Evolutionary conservation across 163 green algal species (phyloP).

Genomic region (Scenedesmus sp.): DNA sequence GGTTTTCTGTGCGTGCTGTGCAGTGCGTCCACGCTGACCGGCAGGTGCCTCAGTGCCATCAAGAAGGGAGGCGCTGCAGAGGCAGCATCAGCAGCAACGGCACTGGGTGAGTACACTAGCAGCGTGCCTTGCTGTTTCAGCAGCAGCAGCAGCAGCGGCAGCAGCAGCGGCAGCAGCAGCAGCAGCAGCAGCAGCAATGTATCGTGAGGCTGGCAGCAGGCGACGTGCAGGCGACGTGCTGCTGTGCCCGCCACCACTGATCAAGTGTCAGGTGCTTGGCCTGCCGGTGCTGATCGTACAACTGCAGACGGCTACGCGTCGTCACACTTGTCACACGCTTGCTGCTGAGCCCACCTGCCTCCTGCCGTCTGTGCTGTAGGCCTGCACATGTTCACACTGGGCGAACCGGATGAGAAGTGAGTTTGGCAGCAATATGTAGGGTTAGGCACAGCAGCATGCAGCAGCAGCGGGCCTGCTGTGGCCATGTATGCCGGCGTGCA

Average conservation of each 20-base stretch:
- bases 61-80: conserved; percentile 52
- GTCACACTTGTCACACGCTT: no score
- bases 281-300: no score
- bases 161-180: neutral
- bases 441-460: neutral
- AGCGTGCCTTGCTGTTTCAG: neutral
- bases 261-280: no score
- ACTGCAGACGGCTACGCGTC: no score
- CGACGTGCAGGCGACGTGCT: no score
- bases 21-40: conserved; percentile 43
- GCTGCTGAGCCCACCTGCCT: neutral
- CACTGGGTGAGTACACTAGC: conserved; percentile 33
- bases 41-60: conserved; percentile 26
- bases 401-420: conserved; percentile 46
- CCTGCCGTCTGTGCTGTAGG: neutral
- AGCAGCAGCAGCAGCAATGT: no score
- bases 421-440: neutral
- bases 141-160: neutral
- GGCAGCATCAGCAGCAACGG: conserved; percentile 48
- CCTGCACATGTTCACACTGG: conserved; percentile 49
- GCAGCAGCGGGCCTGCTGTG: no score
- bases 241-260: no score
- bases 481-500: no score
- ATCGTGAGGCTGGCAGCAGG: no score
- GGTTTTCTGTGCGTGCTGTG: neutral